Evolutionary conservation across 768 basidiomycete genomes (phyloP).

Genomic region (Chalciporus pseudorubinellus): DNA sequence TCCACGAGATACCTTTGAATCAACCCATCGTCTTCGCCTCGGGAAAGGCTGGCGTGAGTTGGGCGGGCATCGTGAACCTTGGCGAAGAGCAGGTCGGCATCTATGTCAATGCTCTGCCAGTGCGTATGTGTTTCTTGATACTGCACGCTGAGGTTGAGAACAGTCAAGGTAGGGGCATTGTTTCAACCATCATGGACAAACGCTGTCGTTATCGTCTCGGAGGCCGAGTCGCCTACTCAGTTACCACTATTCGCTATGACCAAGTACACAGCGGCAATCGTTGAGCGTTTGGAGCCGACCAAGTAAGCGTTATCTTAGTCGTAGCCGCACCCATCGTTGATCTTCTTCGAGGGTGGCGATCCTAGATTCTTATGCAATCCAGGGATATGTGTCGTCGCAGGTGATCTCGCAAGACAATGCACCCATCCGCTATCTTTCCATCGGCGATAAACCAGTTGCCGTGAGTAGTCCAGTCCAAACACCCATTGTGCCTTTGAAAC

Average conservation of each 20-base stretch:
- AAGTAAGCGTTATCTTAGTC: constrained; percentile 33
- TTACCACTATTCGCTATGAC: constrained; percentile 53
- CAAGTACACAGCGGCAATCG: constrained; percentile 42
- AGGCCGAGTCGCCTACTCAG: constrained; percentile 39
- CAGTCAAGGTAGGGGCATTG: constrained; percentile 42
- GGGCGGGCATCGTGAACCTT: constrained; percentile 51
- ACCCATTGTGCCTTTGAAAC: neutral
- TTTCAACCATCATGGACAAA: constrained; percentile 51
- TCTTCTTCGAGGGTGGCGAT: constrained; percentile 40
- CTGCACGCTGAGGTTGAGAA: constrained; percentile 19
- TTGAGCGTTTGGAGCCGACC: constrained; percentile 44
- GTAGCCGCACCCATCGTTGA: neutral
- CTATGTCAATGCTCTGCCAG: constrained; percentile 45
- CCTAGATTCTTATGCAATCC: constrained; percentile 52
- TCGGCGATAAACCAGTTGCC: constrained; percentile 9
- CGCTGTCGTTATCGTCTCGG: constrained; percentile 50
- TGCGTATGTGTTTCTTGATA: constrained; percentile 20
- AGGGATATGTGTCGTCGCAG: constrained; percentile 42
- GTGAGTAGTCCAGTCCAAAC: constrained; percentile 4
- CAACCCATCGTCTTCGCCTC: constrained; percentile 44
- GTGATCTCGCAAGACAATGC: constrained; percentile 40
- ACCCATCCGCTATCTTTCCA: constrained; percentile 53
- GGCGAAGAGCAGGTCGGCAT: constrained; percentile 51
- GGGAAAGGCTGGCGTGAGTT: constrained; percentile 44
- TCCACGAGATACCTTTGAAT: constrained; percentile 25